phyloP scores from a whole-genome alignment of 148 eudicot species.

The Persicaria maculosa region DNA sequence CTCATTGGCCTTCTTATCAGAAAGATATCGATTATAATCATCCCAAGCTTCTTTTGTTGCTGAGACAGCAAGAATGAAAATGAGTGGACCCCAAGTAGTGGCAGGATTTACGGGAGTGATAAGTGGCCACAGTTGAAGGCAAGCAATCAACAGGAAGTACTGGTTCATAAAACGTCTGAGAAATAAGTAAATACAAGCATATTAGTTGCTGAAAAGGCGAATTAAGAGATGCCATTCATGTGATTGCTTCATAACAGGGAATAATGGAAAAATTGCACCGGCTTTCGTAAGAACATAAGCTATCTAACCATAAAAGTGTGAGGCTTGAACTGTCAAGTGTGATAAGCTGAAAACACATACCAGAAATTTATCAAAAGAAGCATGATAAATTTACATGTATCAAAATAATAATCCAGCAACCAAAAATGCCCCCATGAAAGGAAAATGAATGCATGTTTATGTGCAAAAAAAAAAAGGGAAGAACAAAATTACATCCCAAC shows the following conservation, averaged over 20 bases:
- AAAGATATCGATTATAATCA: conserved; percentile 87
- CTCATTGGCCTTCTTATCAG: conserved; percentile 91
- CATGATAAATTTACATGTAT: background rate
- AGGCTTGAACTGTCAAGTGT: background rate
- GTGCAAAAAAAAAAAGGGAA: background rate
- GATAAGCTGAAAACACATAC: background rate
- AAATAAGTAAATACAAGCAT: conserved; percentile 19
- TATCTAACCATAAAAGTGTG: background rate
- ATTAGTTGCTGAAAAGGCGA: conserved; percentile 12
- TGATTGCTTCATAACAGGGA: background rate
- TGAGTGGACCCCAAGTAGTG: conserved; percentile 93
- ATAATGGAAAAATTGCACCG: background rate
- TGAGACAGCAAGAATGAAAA: conserved; percentile 88
- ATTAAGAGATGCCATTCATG: background rate
- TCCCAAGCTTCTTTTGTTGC: conserved; percentile 99
- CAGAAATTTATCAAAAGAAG: background rate
- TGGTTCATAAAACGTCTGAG: conserved; percentile 98
- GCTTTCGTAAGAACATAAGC: too few species aligned
- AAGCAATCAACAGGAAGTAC: conserved; percentile 95
- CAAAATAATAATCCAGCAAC: background rate
- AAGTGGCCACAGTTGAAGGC: conserved; percentile 96
- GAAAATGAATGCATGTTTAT: background rate
- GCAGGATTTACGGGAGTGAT: conserved; percentile 99
- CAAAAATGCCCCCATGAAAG: background rate
- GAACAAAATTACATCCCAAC: background rate